Evolutionary conservation across 1,284 basidiomycete genomes (phyloP), one percentile per base, ranked within the genome.

Genomic region (Sphaerobolus stellatus): DNA sequence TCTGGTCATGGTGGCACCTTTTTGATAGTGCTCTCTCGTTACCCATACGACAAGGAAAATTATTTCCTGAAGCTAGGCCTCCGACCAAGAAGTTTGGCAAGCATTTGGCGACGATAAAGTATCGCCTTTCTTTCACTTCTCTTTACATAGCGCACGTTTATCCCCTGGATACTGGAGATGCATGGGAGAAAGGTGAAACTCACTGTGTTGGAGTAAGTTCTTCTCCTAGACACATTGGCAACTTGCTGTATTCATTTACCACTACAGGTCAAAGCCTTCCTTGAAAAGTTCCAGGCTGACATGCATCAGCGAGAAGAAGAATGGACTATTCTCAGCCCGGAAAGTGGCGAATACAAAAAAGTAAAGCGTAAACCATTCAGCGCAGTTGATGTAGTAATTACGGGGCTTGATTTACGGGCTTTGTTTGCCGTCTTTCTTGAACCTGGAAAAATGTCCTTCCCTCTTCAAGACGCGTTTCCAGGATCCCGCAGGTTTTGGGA

Each of bases 301-400:
- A 80, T 97, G 72, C 96, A 98, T 68, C 94, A 98, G 71, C 81
- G 94, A 52, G 88, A 92, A 60, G 89, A 96, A 69, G 93, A 96
- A 72, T 75, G 75, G 11, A 74, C 72, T 24, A 80, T 96, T 72
- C 95, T 98, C 68, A 94, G 97, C 71, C 81, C 94, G 50, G 88
- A 92, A 60, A 88, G 95, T 68, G 92, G 95, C 71, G 75, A 76
- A 13, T 74, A 72, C 24, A 87, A 87, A 67, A 75, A 78, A 2
- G 71, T 83, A 16, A 78, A 83, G 22, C 89, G 90, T 71, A 98
- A 97, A 68, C 85, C 90, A 2, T 94, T 98, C 72, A 94, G 94
- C 65, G 90, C 92, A n/a, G 90, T 89, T 30, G 94, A 98, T 70
- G 82, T 96, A 6, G 82, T 92, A 31, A 74, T 94, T 62, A 86